Base-by-base conservation (phyloP, 345 rosid species). In the Eucalyptus sp. region DNA sequence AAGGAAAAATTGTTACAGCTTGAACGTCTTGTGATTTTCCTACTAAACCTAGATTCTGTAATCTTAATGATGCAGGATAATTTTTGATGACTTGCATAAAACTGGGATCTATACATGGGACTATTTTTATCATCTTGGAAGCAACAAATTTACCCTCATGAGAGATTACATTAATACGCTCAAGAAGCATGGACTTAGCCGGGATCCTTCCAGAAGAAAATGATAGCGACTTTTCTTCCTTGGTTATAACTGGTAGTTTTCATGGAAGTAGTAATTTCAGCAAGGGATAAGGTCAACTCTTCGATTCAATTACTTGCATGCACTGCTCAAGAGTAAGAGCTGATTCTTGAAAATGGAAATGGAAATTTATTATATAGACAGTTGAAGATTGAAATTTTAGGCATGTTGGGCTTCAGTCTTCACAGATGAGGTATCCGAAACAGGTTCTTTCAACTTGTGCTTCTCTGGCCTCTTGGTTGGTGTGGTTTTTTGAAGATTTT, bases 91-190 rank as follows among this genome's bases (percentile, higher is more conserved):
- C 93, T 90, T 97, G 96, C 99, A 96, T 89, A 97, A 93, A 93
- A 97, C 98, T 22, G 99, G 99, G 92, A 98, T 98, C 90, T 97
- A 93, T 89, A 94, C 99, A 27, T 98, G 99, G 99, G 98, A 95
- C 58, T 97, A 94, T 89, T 95, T 96, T 91, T 93, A 95, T 87
- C 92, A 95, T 88, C 97, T 98, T 87, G 99, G 99, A 71, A 94
- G 88, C 91, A 96, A 96, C 89, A 97, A 98, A 95, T 96, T 97
- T 89, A 87, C 93, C 46, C 91, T 98, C 86, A 96, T 96, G 96
- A 96, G 97, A 92, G 91, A 91, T 81, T 98, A 98, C 88, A 91
- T 98, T 93, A 95, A 92, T 68, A 95, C 95, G 13, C 92, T 98
- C 86, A 96, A 92, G 92, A 98, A 93, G 94, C 97, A 94, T 88